These are phyloP conservation scores for Penicillium paxilli DNA, from an alignment of 495 filamentous ascomycete species.

Conservation along the genomic window DNA sequence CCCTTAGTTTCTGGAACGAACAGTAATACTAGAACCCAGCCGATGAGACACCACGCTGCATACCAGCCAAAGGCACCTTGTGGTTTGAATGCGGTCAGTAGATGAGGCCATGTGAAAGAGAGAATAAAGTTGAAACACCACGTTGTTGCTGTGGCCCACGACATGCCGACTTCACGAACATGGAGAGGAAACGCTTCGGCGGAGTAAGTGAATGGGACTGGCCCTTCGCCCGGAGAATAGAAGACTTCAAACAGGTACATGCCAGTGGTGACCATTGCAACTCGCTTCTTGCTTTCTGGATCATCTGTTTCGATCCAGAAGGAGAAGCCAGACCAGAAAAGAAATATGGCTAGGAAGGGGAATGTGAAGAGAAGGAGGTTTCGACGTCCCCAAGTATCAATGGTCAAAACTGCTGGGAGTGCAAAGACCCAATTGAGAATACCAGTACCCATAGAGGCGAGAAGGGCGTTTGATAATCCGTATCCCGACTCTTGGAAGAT, in stretches of 20 bases:
- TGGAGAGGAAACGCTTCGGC: conserved; percentile 60
- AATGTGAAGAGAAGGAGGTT: conserved; percentile 65
- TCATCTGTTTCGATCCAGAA: conserved; percentile 49
- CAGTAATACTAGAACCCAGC: conserved; percentile 54
- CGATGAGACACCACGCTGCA: conserved; percentile 53
- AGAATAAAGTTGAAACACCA: conserved; percentile 57
- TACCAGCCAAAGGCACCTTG: conserved; percentile 65
- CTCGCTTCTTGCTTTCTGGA: conserved; percentile 29
- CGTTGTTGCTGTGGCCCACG: conserved; percentile 54
- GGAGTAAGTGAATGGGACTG: conserved; percentile 58
- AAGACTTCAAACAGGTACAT: conserved; percentile 53
- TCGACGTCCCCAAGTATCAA: conserved; percentile 64
- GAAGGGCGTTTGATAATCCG: conserved; percentile 43
- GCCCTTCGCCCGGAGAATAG: conserved; percentile 58
- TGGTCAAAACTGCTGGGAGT: conserved; percentile 66
- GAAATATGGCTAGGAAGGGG: conserved; percentile 58
- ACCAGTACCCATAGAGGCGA: conserved; percentile 63
- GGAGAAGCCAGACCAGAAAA: conserved; percentile 59
- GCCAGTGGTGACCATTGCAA: conserved; percentile 50
- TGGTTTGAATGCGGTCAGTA: conserved; percentile 49
- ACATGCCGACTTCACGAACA: conserved; percentile 70
- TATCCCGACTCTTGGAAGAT: conserved; percentile 55
- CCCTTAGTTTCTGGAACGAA: conserved; percentile 61
- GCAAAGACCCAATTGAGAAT: conserved; percentile 67
- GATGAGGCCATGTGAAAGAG: conserved; percentile 56